Evolutionary conservation across 164 flowering plant species (phyloP).

Genomic region (Akebia trifoliata): DNA sequence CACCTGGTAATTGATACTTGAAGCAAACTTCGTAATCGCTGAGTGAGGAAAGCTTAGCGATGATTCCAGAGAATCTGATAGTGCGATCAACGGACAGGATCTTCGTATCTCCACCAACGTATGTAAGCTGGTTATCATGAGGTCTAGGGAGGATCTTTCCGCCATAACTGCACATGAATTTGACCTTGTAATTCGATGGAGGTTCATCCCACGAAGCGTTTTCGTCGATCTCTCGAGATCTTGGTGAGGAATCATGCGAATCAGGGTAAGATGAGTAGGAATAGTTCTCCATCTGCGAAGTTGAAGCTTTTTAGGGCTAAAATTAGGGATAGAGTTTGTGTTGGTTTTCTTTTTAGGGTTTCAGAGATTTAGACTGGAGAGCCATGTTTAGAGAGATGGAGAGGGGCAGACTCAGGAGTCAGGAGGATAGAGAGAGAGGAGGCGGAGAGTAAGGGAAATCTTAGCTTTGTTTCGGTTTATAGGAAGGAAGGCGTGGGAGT

Average conservation of each 20-base stretch:
- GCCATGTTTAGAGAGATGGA: too few relatives aligned
- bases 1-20: slow-evolving; percentile 84
- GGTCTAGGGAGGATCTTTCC: slow-evolving; percentile 74
- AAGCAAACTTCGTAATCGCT: slow-evolving; percentile 38
- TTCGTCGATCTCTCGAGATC: slow-evolving; percentile 64
- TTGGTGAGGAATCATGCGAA: slow-evolving; percentile 71
- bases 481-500: neutral
- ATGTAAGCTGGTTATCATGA: slow-evolving; percentile 69
- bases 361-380: too few relatives aligned
- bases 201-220: slow-evolving; percentile 53
- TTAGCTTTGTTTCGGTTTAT: neutral
- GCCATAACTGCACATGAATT: slow-evolving; percentile 82
- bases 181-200: slow-evolving; percentile 45
- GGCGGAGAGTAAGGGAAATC: neutral
- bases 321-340: neutral
- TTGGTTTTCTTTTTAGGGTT: neutral
- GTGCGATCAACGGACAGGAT: slow-evolving; percentile 65
- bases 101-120: slow-evolving; percentile 84
- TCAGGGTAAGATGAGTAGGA: slow-evolving; percentile 64
- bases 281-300: slow-evolving; percentile 12
- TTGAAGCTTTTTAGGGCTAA: neutral
- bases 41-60: slow-evolving; percentile 44
- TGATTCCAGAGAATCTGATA: slow-evolving; percentile 32
- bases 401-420: neutral
- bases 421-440: neutral